Evolutionary conservation across 129 eudicot species (phyloP), one percentile per base, ranked within the genome.

Genomic region (Erigeron canadensis): DNA sequence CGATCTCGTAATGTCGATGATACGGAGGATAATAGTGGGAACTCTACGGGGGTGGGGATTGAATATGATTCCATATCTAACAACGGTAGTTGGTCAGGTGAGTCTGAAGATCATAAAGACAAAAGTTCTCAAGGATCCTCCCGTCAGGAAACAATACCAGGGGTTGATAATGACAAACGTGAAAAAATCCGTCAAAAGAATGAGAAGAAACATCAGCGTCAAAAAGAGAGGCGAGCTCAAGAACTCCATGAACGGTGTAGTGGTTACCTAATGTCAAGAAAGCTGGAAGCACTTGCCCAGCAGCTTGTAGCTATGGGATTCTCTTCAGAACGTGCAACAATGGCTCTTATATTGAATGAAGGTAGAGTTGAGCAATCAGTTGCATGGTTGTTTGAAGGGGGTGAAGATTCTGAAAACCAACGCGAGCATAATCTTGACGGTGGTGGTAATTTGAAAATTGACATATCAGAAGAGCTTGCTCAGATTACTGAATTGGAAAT

Each of bases 1-100:
- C 89, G 89, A 16, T 82, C 80, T 62, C 79, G 82, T 17, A 87
- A 74, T 53, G 67, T 87, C 8, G 94, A 87, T 42, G 95, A 84
- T 34, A 53, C 85, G 7, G 96, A 89, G 34, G 96, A 89, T 62
- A 87, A 81, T 62, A 67, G 63, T 64, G 88, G 84, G 67, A 80
- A 46, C 76, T 67, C 82, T 40, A 56, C 69, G 53, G 89, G 85
- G 41, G 66, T 65, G 63, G 90, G 90, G 38, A 42, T 72, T 11
- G 91, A 86, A 64, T 89, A 77, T 47, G 96, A 89, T 74, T 62
- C 89, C 21, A 65, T 81, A 69, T 89, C 96, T 65, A 89, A 86
- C 69, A 84, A 84, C 46, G 96, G 81, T 50, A 89, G 96, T 71
- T 89, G 91, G 96, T 89, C 96, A 48, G 96, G 96, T 19, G 96